These are phyloP conservation scores for Pichia nakasei DNA, from an alignment of 805 yeast genomes.

Conservation along the genomic window DNA sequence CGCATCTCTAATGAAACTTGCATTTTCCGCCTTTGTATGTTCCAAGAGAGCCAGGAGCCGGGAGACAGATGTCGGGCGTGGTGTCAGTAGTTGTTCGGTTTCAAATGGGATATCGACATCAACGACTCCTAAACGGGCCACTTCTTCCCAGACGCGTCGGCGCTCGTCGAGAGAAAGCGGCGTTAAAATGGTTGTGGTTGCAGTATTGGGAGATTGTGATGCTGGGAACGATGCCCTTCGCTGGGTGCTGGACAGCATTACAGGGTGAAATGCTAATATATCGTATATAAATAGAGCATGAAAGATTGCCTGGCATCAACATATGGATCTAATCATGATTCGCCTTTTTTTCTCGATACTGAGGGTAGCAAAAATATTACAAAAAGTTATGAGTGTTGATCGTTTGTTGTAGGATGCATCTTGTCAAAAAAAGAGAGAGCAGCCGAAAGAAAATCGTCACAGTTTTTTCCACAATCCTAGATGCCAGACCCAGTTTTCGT, in stretches of 20 bases:
- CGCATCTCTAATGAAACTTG: slow-evolving; percentile 47
- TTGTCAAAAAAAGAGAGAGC: too few species aligned
- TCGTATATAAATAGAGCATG: too few species aligned
- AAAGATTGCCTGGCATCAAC: too few species aligned
- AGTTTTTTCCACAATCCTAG: background rate
- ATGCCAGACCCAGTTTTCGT: background rate
- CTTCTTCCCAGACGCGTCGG: background rate
- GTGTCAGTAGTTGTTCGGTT: background rate
- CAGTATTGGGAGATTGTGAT: background rate
- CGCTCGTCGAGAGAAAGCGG: background rate
- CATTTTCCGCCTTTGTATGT: slow-evolving; percentile 10
- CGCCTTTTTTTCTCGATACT: too few species aligned
- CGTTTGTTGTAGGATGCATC: background rate
- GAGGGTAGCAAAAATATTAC: too few species aligned
- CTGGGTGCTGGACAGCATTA: background rate
- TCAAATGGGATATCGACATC: background rate
- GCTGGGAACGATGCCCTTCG: background rate
- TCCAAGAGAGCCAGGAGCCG: background rate
- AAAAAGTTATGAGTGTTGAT: too few species aligned
- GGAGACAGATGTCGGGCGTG: background rate
- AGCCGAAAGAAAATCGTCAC: too few species aligned
- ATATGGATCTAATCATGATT: too few species aligned
- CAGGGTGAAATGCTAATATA: too few species aligned
- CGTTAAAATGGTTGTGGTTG: background rate
- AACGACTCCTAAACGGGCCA: background rate